Evolutionary conservation across 1,284 basidiomycete genomes (phyloP), one percentile per base, ranked within the genome.

Genomic region (Coriolopsis trogii): DNA sequence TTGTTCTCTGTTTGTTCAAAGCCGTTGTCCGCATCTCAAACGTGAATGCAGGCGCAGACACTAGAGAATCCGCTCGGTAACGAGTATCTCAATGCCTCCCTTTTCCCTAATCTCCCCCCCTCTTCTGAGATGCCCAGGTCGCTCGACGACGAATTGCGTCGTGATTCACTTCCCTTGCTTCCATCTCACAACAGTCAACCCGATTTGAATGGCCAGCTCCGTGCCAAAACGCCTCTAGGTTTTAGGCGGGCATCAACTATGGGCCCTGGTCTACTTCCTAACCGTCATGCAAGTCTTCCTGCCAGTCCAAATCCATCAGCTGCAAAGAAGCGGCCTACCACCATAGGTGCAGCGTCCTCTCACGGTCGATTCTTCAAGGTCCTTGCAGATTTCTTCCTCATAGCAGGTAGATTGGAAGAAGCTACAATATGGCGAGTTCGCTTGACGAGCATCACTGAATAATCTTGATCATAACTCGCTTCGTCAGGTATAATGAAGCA

Each of bases 321-420:
- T 6, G 64, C 70, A 10, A 86, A 81, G 67, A 89, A 87, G 63
- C 79, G 87, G 5, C 62, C 78, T 30, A 84, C 79, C 55, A 74
- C 76, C 15, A 79, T 89, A 46, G 86, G 85, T 25, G 79, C 80
- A 16, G 76, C 82, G n/a, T 87, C 85, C 4, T 85, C 87, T 6
- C 87, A 87, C 67, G 91, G 85, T 26, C 74, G 94, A 50, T 75
- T 95, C 38, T 88, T 85, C 69, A 97, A 95, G 71, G 78, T 95
- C 15, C 77, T 93, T n/a, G 95, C 85, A 0, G 93, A 96, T 68
- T 80, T 96, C 60, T 94, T 91, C 69, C 72, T 96, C 23, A 73
- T 97, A 18, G 81, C 91, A 8, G 95, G 95, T 15, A 78, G 90
- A 60, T 82, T 83, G 37, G 81, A 84, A 44, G 93, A 97, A 67